Evolutionary conservation across 192 early-diverging fungal species (phyloP), one percentile per base, ranked within the genome.

Genomic region (Mortierella alpina): DNA sequence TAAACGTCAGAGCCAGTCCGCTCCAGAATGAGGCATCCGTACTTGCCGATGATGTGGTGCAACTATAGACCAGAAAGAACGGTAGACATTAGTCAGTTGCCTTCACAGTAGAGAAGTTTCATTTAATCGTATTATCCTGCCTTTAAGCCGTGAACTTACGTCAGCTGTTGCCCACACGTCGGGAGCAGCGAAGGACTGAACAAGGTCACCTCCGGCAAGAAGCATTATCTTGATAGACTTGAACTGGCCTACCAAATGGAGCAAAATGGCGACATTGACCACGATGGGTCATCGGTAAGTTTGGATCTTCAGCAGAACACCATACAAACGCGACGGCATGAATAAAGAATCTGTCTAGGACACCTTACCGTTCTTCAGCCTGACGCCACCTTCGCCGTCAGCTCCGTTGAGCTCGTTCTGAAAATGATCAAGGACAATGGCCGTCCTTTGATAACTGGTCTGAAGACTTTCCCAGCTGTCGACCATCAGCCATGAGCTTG

Each of bases 1-100:
- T 92, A 93, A 13, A 98, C 95, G 77, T 99, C 96, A 0, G 96
- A 89, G 23, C 96, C 97, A 1, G 95, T 95, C 39, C 98, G 87
- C 75, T 99, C 98, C 53, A 99, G 94, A 73, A 99, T 95, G 54
- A 98, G 82, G 81, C 96, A 97, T 47, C 98, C 98, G 71, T 91
- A 98, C 41, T 88, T 75, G 31, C 96, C 96, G 10, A 98, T 83
- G 67, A 99, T 98, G 59, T 92, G 93, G 79, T 97, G 89, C 46
- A 98, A 86, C 92, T 94, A 85, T 9, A 39, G 40, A 39, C 7
- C 18, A 57, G 31, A 46, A 50, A 20, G 9, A 23, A 18, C 7
- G 51, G n/a, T 18, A 48, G 13, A 17, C 6, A 20, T 3, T 5
- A 20, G 50, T 42, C 20, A 20, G 9, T 14, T 51, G 3, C 7